Evolutionary conservation across 768 basidiomycete species (phyloP), one percentile per base, ranked within the genome.

Genomic region (Porphyrellus cyaneotinctus): DNA sequence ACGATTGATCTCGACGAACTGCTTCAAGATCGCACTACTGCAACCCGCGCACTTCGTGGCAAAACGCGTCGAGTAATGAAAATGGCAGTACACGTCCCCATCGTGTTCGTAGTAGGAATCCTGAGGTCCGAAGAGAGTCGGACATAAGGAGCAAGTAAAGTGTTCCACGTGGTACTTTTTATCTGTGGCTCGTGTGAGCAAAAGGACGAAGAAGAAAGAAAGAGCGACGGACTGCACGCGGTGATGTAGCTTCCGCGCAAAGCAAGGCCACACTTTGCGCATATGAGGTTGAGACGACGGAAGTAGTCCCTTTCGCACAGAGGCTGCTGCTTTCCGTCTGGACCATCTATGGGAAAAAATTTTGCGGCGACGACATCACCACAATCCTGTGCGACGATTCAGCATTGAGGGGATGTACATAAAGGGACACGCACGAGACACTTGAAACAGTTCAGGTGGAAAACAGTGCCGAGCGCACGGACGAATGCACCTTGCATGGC

Each of bases 151-250:
- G 74, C 97, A 99, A 43, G 95, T 97, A 70, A 99, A 99, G 70
- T 98, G 97, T 74, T 99, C 97, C 60, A 98, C 95, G 70, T 99
- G 95, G 72, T 86, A 99, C 72, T 99, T 99, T 78, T 94, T 92
- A 76, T 88, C 95, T 97, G 70, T 6, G 44, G 49, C 17, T 42
- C 51, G 51, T 54, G 62, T 65, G 49, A 64, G 56, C 23, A 24
- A 49, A 45, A 35, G 53, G 33, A 26, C 0, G 12, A 44, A 23
- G 49, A 43, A 52, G 31, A 0, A 33, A 43, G 33, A 31, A 44
- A 32, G 28, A 43, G 18, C 3, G 23, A 81, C 87, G 71, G 66
- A 97, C 95, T 95, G 78, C 97, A 97, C 38, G 97, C 97, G 38
- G 97, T 99, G 75, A 99, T 98, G 65, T 99, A 99, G 73, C 93